Evolutionary conservation across 164 flowering plant genomes (phyloP), one percentile per base, ranked within the genome.

Genomic region (Echeveria elegans): DNA sequence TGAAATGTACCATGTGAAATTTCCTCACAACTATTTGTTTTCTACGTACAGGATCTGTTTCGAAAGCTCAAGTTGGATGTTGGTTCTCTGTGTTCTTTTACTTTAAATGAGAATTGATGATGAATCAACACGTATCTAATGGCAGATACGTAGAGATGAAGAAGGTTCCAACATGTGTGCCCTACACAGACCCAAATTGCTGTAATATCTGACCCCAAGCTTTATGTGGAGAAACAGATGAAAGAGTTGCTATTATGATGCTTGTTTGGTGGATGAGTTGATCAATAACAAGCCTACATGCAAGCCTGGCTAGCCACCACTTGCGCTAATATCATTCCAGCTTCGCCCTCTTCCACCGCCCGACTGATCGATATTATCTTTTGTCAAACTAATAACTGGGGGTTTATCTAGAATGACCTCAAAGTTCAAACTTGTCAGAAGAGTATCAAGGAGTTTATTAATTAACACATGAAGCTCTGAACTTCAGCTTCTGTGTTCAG

Each of bases 301-400:
- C 58, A 52, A 52, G 58, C 58, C 58, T 52, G 58, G 28, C 58
- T 21, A 6, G 58, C 58, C 58, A 52, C 58, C 58, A 52, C 58
- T 52, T 52, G 58, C 28, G 28, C 28, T 18, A 21, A 8, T 52
- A 21, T 52, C 58, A 9, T 5, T 48, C 53, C 11, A 7, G 45
- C 45, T 9, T 21, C 56, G 11, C 56, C 21, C 56, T 50, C 56
- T 50, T 50, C 56, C 56, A 50, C 56, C 56, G 16, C 52, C 52
- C 52, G 4, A 5, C 26, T 50, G 58, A 52, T n/a, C 29, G 12
- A 24, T 52, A 18, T 21, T 21, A 21, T 12, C 53, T 48, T 48
- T 48, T 48, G 53, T 52, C 58, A 52, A 52, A 21, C 58, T 52
- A 52, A 28, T 23, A 23, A 52, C 58, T 52, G 58, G 58, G 58